phyloP scores from a whole-genome alignment of 495 filamentous ascomycete genomes.

The Trichoderma gamsii region DNA sequence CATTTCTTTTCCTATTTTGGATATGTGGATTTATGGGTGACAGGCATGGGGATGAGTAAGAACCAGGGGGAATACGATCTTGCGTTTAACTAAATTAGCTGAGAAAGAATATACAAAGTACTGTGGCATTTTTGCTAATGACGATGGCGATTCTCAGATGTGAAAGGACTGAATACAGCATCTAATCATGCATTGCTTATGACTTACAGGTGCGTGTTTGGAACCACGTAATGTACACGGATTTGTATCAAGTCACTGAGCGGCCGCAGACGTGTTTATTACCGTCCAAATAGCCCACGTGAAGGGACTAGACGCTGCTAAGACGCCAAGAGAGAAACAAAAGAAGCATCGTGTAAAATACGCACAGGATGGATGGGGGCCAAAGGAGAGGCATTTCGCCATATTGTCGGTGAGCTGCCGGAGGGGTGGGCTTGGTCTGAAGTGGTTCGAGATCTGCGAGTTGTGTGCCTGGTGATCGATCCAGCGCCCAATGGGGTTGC shows the following conservation, averaged over 20 bases:
- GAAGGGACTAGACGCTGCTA: background rate
- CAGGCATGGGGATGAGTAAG: too few species aligned
- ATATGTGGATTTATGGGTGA: background rate
- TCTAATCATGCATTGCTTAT: too few species aligned
- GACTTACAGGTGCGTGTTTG: background rate
- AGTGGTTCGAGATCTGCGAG: background rate
- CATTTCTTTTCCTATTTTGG: background rate
- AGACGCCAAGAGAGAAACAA: background rate
- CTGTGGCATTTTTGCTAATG: too few species aligned
- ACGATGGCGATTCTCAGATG: too few species aligned
- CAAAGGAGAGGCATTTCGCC: background rate
- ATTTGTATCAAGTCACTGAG: background rate
- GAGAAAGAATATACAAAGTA: too few species aligned
- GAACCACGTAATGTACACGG: background rate
- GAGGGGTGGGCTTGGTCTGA: background rate
- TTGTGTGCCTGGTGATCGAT: constrained; percentile 7
- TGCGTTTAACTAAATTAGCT: too few species aligned
- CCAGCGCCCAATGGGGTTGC: background rate
- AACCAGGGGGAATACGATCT: too few species aligned
- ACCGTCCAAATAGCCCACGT: background rate
- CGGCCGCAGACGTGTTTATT: background rate
- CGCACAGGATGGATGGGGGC: too few species aligned
- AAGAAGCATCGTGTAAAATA: background rate
- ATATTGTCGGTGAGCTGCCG: constrained; percentile 1
- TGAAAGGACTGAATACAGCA: too few species aligned